Base-by-base conservation (phyloP, 495 filamentous ascomycete species). In the Tuber microsphaerosporum region DNA sequence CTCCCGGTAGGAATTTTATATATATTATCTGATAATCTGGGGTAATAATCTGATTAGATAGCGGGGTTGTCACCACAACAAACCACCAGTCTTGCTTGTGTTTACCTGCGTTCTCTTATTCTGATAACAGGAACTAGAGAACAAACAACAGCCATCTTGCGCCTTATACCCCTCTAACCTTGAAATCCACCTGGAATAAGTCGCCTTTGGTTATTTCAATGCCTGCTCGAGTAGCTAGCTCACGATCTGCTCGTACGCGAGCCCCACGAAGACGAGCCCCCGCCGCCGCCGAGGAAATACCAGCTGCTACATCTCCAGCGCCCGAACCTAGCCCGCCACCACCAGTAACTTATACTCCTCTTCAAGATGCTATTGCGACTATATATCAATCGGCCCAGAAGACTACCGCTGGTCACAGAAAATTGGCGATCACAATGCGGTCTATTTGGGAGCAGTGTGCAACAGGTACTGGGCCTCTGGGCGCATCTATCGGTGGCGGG, bases 361-460 rank as follows among this genome's bases (percentile, higher is more conserved):
- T 83, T 37, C 76, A 82, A 44, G 61, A 73, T 0, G 72, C 78
- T 1, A 74, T 83, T 10, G 78, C 81, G 45, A 69, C 71, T 14
- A 89, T 97, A 42, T 98, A 97, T 81, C 88, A 87, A 70, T 93
- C 97, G 79, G 92, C 94, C 37, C 96, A 98, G 83, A 89, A 90
- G 77, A 93, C 91, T 19, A 94, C 92, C 0, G 93, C 94, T 0
- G 91, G 91, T 1, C 96, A 98, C 82, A 87, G 95, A 42, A 99
- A 98, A 82, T 88, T 97, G 0, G 90, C 91, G 31, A 90, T 97
- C 72, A 93, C 90, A 39, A 86, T 97, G 71, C 89, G 95, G 74
- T 97, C 94, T 79, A 86, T 94, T 31, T 94, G 97, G 79, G 95
- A 98, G 82, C 86, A 89, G 65, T 97, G 93, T 86, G 93, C 92